Evolutionary conservation across 106 monocot species (phyloP).

Genomic region (Narthecium ossifragum): DNA sequence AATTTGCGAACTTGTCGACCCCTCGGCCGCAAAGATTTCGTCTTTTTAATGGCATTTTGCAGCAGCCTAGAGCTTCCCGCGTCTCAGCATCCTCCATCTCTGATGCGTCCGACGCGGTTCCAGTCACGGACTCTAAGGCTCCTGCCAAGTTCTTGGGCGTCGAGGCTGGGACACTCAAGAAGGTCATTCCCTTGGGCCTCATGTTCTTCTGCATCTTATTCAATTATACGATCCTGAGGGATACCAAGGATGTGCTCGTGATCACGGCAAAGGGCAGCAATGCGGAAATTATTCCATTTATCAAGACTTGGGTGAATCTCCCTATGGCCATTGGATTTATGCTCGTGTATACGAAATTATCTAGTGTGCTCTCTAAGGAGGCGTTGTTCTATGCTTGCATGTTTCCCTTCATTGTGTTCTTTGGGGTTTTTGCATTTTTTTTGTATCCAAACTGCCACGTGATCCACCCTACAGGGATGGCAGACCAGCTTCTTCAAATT

Average conservation of each 20-base stretch:
- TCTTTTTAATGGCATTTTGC: no score
- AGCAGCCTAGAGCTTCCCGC: no score
- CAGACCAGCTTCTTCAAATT: constrained; percentile 57
- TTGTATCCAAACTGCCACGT: constrained; percentile 64
- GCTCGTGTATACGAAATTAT: constrained; percentile 90
- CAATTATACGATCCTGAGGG: constrained; percentile 92
- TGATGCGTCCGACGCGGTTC: no score
- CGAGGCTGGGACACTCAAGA: constrained; percentile 73
- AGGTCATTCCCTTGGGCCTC: constrained; percentile 72
- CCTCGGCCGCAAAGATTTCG: no score
- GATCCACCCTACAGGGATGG: constrained; percentile 80
- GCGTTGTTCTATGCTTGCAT: constrained; percentile 86
- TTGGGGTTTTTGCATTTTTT: constrained; percentile 74
- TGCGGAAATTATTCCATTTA: constrained; percentile 94
- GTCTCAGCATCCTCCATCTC: no score
- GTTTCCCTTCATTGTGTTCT: constrained; percentile 85
- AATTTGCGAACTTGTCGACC: no score
- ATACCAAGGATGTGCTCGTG: constrained; percentile 94
- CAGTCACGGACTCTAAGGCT: no score
- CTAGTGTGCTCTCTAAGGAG: constrained; percentile 81
- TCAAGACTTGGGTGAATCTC: constrained; percentile 95
- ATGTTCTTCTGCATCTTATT: constrained; percentile 99
- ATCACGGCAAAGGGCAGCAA: constrained; percentile 95
- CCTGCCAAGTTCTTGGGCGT: constrained; percentile 78
- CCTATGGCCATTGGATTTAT: constrained; percentile 97